Base-by-base conservation (phyloP, 202 grass and related monocot species). In the Saccharum hybrid region DNA sequence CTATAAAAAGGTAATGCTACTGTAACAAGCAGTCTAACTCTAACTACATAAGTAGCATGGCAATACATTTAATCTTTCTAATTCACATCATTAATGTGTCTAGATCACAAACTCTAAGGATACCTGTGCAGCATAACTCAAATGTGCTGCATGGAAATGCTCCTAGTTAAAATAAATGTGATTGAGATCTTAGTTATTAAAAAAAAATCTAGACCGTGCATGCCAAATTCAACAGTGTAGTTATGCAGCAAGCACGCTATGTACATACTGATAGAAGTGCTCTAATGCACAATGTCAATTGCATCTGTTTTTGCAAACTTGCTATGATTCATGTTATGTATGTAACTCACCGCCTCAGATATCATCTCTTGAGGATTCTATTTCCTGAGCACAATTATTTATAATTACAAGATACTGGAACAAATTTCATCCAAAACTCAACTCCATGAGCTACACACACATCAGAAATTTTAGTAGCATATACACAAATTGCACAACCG, bases 61-160 rank as follows among this genome's bases (percentile, higher is more conserved):
- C 23, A 80, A 10, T 59, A 36, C 83, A 90, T 66, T 71, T 65
- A 41, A 28, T 68, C n/a, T 83, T 74, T 79, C 49, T 64, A 43
- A 42, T 76, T 34, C 74, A 71, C n/a, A 70, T 4, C 38, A 75
- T 74, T 33, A 10, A 8, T 42, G 69, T 43, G 62, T 30, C 37
- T 65, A 54, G 23, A 69, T 52, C 34, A 19, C 12, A 56, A 34
- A 69, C 49, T 74, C n/a, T 19, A 80, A 16, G n/a, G 54, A 21
- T 57, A 57, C 19, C 2, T 57, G 2, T 57, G 54, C 56, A 59
- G 19, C 56, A 59, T 57, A 57, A 57, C n/a, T 57, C 5, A 57
- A 57, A 57, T 9, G 21, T 57, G 19, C 52, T 3, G 18, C 52
- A 57, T 22, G 56, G n/a, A 45, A 42, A 57, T 67, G 41, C 13